A percentile compares a stretch with the other conserved stretches of the same genome.
Conservation (phyloP, 225 moss, liverwort and hornwort species). For the Bryoerythrophyllum caledonicum region DNA sequence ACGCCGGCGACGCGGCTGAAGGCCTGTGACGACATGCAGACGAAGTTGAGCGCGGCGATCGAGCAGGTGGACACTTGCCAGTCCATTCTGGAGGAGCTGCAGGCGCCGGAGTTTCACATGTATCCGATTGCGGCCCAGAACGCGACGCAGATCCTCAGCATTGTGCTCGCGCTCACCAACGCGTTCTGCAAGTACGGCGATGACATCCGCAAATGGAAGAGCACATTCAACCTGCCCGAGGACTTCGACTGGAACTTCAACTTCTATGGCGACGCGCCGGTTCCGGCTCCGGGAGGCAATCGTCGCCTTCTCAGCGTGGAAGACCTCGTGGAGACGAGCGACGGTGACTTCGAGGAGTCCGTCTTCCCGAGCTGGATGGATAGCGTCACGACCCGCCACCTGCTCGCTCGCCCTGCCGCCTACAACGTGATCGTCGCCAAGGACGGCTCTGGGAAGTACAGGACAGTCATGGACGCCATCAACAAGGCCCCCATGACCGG, state of each 20-base stretch:
- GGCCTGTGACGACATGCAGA: slow-evolving; percentile 27
- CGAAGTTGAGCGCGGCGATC: slow-evolving; percentile 41
- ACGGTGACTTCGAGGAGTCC: not conserved
- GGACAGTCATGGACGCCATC: slow-evolving; percentile 50
- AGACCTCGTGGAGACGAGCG: slow-evolving; percentile 11
- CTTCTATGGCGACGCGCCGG: not conserved
- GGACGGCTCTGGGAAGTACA: slow-evolving; percentile 51
- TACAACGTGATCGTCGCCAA: slow-evolving; percentile 51
- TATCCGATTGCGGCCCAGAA: not conserved
- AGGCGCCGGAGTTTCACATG: not conserved
- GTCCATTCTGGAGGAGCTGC: slow-evolving; percentile 11
- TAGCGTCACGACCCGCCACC: slow-evolving; percentile 20
- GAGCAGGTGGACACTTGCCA: slow-evolving; percentile 37
- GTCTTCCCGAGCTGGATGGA: slow-evolving; percentile 46
- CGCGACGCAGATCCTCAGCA: slow-evolving; percentile 25
- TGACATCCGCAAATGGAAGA: slow-evolving; percentile 22
- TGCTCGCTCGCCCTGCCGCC: slow-evolving; percentile 18
- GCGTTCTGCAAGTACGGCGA: slow-evolving; percentile 27
- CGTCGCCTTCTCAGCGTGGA: slow-evolving; percentile 36
- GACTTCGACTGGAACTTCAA: not conserved
- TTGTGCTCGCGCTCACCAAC: slow-evolving; percentile 43
- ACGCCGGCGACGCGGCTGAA: not conserved
- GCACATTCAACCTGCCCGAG: slow-evolving; percentile 4
- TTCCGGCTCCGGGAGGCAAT: not conserved
- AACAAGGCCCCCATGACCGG: slow-evolving; percentile 34